A percentile compares a stretch with the other conserved stretches of the same genome.
Conservation (phyloP, 1,139 yeast genomes). For the Zygoascus hellenicus region DNA sequence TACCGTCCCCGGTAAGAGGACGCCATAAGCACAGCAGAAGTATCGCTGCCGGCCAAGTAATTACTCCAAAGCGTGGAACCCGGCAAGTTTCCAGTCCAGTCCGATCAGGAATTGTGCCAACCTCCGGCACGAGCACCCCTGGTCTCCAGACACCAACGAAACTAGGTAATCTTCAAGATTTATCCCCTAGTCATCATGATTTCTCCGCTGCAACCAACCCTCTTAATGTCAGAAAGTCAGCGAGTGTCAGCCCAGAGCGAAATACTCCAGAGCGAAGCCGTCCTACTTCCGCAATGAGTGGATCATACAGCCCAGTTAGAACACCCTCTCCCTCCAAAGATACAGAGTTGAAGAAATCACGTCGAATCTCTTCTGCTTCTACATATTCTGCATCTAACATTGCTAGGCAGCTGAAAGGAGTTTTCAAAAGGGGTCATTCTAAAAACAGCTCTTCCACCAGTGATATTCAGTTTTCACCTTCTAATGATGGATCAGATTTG, state of each 20-base stretch:
- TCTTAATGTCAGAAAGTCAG: not conserved
- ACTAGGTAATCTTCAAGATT: not conserved
- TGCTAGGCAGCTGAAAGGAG: conserved; percentile 5
- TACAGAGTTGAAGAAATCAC: not conserved
- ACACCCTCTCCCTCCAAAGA: not conserved
- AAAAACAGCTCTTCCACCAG: not conserved
- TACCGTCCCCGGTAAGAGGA: conserved; percentile 6
- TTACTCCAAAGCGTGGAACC: not conserved
- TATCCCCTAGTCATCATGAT: not conserved
- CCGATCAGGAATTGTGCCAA: not conserved
- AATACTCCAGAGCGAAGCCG: not conserved
- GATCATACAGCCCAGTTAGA: not conserved
- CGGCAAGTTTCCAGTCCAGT: conserved; percentile 9
- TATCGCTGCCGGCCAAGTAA: not conserved
- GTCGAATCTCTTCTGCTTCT: not conserved
- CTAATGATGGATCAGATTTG: no score
- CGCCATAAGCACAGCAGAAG: conserved; percentile 9
- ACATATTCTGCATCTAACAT: conserved; percentile 1
- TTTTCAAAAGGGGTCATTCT: conserved; percentile 1
- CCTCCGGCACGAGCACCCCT: not conserved
- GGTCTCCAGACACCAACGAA: not conserved
- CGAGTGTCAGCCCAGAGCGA: conserved; percentile 1
- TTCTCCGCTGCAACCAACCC: not conserved
- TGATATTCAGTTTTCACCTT: no score
- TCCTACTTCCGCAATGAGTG: not conserved